Percentiles rank a stretch among this genome's conserved stretches.
These are phyloP conservation scores for Sextonia rubra DNA, from an alignment of 164 flowering plant genomes.

Conservation along the genomic window DNA sequence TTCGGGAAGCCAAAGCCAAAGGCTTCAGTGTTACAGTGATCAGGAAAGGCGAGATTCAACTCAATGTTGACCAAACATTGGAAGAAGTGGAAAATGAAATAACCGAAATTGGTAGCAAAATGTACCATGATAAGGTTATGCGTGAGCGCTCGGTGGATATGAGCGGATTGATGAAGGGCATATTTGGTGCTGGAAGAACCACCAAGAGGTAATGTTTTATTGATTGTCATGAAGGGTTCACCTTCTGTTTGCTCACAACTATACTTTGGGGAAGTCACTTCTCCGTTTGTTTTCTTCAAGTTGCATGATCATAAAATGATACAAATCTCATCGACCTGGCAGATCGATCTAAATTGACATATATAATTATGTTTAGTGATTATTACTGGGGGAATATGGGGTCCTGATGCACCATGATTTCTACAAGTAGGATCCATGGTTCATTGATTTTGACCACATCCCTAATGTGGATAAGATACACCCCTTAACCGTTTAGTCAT, in stretches of 20 bases:
- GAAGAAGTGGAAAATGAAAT: constrained; percentile 84
- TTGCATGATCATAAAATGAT: not conserved
- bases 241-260: not conserved
- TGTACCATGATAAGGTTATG: constrained; percentile 79
- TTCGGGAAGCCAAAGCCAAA: constrained; percentile 83
- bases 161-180: constrained; percentile 65
- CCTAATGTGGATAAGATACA: not conserved
- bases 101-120: constrained; percentile 83
- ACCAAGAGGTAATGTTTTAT: constrained; percentile 39
- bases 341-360: not conserved
- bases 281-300: not conserved
- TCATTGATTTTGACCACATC: not conserved
- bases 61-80: constrained; percentile 69
- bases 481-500: not conserved
- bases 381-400: not conserved
- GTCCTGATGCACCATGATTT: not conserved
- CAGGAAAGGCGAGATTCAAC: constrained; percentile 70
- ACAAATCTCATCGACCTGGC: not conserved
- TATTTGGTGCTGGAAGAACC: constrained; percentile 40
- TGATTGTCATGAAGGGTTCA: too few species aligned
- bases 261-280: not conserved
- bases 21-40: constrained; percentile 84
- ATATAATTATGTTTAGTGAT: not conserved
- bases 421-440: not conserved
- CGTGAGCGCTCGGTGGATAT: constrained; percentile 63